Percentiles rank a stretch among this genome's conserved stretches.
These are phyloP conservation scores for Ascomycota sp. DNA, from an alignment of 2,329 filamentous ascomycete genomes.

Conservation along the genomic window DNA sequence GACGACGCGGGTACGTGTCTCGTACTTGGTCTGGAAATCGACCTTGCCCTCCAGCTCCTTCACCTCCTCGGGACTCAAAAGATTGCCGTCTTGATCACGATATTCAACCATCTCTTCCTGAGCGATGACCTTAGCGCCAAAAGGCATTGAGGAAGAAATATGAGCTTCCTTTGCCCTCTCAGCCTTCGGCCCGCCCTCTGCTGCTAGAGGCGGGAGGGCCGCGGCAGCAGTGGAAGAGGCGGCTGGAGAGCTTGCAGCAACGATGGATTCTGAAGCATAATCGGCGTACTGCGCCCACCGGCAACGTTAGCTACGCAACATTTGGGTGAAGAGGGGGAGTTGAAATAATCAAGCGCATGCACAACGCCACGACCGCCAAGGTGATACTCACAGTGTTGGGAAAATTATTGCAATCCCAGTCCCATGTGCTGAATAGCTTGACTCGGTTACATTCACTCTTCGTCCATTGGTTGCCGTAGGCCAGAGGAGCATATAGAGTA, in stretches of 20 bases:
- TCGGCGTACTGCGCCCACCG: slow-evolving; percentile 21
- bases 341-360: too few relatives aligned
- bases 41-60: slow-evolving; percentile 73
- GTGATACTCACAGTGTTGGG: slow-evolving; percentile 50
- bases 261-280: slow-evolving; percentile 10
- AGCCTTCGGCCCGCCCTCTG: too few relatives aligned
- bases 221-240: slow-evolving; percentile 6
- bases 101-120: slow-evolving; percentile 77
- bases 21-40: slow-evolving; percentile 83
- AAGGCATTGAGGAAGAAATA: slow-evolving; percentile 24
- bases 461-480: slow-evolving; percentile 89
- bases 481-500: slow-evolving; percentile 63
- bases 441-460: slow-evolving; percentile 64
- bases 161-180: slow-evolving; percentile 7
- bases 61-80: slow-evolving; percentile 67
- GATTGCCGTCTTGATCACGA: slow-evolving; percentile 55
- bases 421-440: slow-evolving; percentile 77
- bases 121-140: slow-evolving; percentile 24
- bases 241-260: slow-evolving; percentile 9
- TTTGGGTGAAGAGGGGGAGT: too few relatives aligned
- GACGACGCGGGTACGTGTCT: slow-evolving; percentile 73
- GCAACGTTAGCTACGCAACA: too few relatives aligned
- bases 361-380: not conserved
- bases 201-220: too few relatives aligned
- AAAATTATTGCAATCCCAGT: slow-evolving; percentile 96